A percentile compares a stretch with the other conserved stretches of the same genome.
phyloP scores from a whole-genome alignment of 192 early-diverging fungal species.

The Backusella sp. region DNA sequence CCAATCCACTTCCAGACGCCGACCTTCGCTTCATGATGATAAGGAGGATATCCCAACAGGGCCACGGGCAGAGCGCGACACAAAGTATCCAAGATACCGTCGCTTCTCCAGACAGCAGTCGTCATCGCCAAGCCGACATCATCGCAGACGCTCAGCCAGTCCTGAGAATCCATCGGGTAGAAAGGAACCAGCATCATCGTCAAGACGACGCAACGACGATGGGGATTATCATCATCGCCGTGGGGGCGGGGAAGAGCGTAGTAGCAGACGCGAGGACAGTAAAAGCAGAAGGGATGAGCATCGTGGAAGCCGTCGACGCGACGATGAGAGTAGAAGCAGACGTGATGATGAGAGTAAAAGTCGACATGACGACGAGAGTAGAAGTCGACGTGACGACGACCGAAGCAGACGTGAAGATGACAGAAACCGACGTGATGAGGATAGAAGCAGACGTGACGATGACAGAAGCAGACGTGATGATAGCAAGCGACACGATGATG shows the following conservation, averaged over 20 bases:
- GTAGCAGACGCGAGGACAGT: background rate
- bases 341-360: background rate
- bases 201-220: background rate
- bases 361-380: background rate
- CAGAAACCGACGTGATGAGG: background rate
- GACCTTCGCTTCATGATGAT: background rate
- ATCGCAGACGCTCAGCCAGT: background rate
- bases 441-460: background rate
- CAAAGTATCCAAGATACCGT: background rate
- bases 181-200: background rate
- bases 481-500: background rate
- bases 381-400: background rate
- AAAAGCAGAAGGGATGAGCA: background rate
- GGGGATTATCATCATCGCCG: background rate
- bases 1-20: constrained; percentile 3
- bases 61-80: constrained; percentile 21
- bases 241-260: background rate
- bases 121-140: constrained; percentile 11
- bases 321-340: background rate
- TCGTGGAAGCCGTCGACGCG: background rate
- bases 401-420: background rate
- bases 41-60: constrained; percentile 24
- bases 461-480: background rate
- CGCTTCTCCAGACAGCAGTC: constrained; percentile 15
- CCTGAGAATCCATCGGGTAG: background rate